phyloP scores from a whole-genome alignment of 2,329 filamentous ascomycete genomes.

The Dendrostoma leiphaemia region DNA sequence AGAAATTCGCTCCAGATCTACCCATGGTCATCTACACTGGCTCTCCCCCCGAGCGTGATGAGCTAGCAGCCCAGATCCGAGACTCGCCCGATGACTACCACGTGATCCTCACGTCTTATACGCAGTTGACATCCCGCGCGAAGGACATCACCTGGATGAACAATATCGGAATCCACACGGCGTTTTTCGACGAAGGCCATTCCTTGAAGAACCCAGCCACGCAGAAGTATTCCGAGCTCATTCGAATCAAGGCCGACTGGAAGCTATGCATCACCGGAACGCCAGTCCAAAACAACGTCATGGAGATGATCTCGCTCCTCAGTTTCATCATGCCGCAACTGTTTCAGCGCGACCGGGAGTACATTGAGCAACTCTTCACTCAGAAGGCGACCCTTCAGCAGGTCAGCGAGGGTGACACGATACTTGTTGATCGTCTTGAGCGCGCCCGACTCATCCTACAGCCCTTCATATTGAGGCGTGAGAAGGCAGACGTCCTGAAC shows the following conservation, averaged over 20 bases:
- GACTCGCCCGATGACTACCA: slow-evolving; percentile 16
- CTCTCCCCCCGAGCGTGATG: slow-evolving; percentile 62
- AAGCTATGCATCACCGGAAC: slow-evolving; percentile 86
- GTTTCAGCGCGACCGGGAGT: slow-evolving; percentile 73
- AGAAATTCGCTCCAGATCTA: slow-evolving; percentile 77
- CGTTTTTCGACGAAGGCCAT: slow-evolving; percentile 93
- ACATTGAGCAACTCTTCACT: slow-evolving; percentile 85
- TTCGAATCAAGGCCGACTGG: slow-evolving; percentile 76
- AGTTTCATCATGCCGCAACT: slow-evolving; percentile 90
- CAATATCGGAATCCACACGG: slow-evolving; percentile 47
- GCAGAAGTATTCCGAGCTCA: slow-evolving; percentile 75
- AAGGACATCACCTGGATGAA: slow-evolving; percentile 51
- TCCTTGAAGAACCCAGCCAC: slow-evolving; percentile 87
- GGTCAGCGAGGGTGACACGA: slow-evolving; percentile 73
- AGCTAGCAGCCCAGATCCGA: slow-evolving; percentile 57
- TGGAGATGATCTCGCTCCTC: slow-evolving; percentile 85
- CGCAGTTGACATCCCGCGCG: slow-evolving; percentile 53
- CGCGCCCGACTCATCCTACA: slow-evolving; percentile 89
- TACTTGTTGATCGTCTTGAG: slow-evolving; percentile 83
- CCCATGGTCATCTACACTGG: slow-evolving; percentile 71
- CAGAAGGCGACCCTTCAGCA: slow-evolving; percentile 85
- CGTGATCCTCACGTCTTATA: slow-evolving; percentile 33
- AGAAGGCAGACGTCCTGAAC: slow-evolving; percentile 85
- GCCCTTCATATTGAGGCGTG: slow-evolving; percentile 89
- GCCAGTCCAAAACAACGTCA: slow-evolving; percentile 89